Conservation (phyloP, 768 basidiomycete species). For the Suillus weaverae region DNA sequence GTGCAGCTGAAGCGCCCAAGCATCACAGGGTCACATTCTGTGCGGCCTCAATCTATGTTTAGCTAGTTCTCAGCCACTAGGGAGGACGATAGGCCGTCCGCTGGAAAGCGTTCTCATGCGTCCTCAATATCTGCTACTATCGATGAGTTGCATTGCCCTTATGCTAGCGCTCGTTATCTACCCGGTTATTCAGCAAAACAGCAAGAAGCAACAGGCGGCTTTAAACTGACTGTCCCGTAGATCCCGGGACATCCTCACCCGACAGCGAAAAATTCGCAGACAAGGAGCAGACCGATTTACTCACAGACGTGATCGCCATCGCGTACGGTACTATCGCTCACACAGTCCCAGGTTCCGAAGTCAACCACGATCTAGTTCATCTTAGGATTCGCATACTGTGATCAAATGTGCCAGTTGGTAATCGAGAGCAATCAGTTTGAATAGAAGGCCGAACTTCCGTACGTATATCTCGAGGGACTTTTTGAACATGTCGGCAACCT, state of each 20-base stretch:
- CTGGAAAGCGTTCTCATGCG: no score
- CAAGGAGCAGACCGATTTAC: background rate
- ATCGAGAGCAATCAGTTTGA: constrained; percentile 46
- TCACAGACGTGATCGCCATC: background rate
- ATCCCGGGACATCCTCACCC: background rate
- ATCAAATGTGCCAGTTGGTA: no score
- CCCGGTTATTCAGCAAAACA: background rate
- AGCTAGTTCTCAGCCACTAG: no score
- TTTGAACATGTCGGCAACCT: constrained; percentile 59
- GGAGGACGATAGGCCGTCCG: no score
- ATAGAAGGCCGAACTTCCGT: constrained; percentile 1
- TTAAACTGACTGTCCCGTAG: background rate
- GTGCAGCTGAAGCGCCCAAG: no score
- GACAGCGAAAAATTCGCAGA: background rate
- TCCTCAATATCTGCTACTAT: no score
- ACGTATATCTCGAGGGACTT: constrained; percentile 76
- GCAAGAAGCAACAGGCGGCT: background rate
- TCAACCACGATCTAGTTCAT: constrained; percentile 89
- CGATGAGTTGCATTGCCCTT: no score
- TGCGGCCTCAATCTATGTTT: no score
- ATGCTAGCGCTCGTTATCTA: no score
- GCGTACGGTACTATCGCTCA: background rate
- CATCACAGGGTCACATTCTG: no score
- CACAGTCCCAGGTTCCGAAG: constrained; percentile 67
- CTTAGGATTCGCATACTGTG: constrained; percentile 71